These are phyloP conservation scores for Calonectria hongkongensis DNA, from an alignment of 2,329 filamentous ascomycete genomes.

Conservation along the genomic window DNA sequence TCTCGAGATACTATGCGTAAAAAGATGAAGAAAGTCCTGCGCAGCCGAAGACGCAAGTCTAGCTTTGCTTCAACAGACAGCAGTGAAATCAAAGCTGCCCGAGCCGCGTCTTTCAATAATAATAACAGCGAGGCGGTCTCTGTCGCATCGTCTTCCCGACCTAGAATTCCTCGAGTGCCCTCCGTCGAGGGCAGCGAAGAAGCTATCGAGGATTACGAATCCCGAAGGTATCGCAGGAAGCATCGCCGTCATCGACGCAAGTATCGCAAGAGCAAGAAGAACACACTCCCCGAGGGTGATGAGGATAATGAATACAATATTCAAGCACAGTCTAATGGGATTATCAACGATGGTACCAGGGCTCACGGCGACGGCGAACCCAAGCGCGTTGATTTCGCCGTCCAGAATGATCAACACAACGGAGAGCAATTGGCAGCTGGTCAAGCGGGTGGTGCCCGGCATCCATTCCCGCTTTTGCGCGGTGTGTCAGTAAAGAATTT, in stretches of 20 bases:
- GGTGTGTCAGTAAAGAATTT: slow-evolving; percentile 80
- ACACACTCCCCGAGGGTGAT: slow-evolving; percentile 60
- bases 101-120: slow-evolving; percentile 64
- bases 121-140: slow-evolving; percentile 62
- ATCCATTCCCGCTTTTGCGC: slow-evolving; percentile 74
- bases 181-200: slow-evolving; percentile 65
- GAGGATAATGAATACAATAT: slow-evolving; percentile 50
- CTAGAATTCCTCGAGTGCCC: slow-evolving; percentile 60
- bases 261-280: slow-evolving; percentile 65
- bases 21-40: slow-evolving; percentile 85
- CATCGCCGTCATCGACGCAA: slow-evolving; percentile 61
- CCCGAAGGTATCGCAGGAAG: slow-evolving; percentile 58
- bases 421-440: slow-evolving; percentile 55
- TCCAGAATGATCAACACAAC: slow-evolving; percentile 54
- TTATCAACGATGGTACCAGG: slow-evolving; percentile 47
- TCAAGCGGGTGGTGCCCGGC: slow-evolving; percentile 52
- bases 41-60: slow-evolving; percentile 83
- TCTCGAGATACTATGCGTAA: slow-evolving; percentile 80
- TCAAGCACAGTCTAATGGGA: slow-evolving; percentile 59
- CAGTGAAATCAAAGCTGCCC: slow-evolving; percentile 56
- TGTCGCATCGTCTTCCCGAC: slow-evolving; percentile 62
- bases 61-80: slow-evolving; percentile 82
- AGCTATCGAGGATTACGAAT: slow-evolving; percentile 66
- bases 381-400: slow-evolving; percentile 76
- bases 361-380: slow-evolving; percentile 63